Evolutionary conservation across 2,329 filamentous ascomycete genomes (phyloP).

Genomic region (Curvularia sp.): DNA sequence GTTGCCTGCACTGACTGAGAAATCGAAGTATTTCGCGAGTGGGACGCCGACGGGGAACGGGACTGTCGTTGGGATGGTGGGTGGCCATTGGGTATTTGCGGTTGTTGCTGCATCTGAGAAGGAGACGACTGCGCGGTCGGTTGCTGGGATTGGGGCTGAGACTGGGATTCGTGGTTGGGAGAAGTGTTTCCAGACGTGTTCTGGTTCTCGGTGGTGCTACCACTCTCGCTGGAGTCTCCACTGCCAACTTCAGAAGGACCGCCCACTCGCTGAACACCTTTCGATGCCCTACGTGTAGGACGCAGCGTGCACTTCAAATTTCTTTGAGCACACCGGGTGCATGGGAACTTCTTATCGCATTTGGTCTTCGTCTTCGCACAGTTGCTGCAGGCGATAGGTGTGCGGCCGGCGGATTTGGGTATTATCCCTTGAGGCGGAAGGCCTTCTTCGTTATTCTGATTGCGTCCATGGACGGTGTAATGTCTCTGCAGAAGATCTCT

Average conservation of each 20-base stretch:
- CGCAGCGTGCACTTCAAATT: conserved; percentile 57
- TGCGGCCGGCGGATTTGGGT: conserved; percentile 59
- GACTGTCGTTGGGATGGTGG: conserved; percentile 40
- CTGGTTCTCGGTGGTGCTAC: conserved; percentile 40
- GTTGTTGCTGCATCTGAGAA: conserved; percentile 26
- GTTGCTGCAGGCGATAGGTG: conserved; percentile 61
- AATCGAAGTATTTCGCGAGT: conserved; percentile 43
- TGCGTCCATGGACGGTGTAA: conserved; percentile 60
- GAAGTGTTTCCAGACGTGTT: conserved; percentile 46
- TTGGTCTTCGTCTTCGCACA: conserved; percentile 63
- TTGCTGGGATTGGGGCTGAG: conserved; percentile 35
- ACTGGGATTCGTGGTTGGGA: conserved; percentile 38
- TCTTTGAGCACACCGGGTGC: conserved; percentile 58
- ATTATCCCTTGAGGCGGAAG: conserved; percentile 59
- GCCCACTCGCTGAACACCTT: conserved; percentile 46
- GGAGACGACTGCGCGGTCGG: conserved; percentile 31
- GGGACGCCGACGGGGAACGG: conserved; percentile 39
- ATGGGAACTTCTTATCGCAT: conserved; percentile 63
- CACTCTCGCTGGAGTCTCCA: conserved; percentile 45
- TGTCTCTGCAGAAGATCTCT: conserved; percentile 61
- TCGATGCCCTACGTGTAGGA: conserved; percentile 57
- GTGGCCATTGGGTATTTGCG: conserved; percentile 25
- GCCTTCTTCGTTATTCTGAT: conserved; percentile 58
- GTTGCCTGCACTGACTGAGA: conserved; percentile 42
- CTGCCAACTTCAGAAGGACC: conserved; percentile 36